phyloP scores from a whole-genome alignment of 257 asterid species.

The Nicotiana paniculata region DNA sequence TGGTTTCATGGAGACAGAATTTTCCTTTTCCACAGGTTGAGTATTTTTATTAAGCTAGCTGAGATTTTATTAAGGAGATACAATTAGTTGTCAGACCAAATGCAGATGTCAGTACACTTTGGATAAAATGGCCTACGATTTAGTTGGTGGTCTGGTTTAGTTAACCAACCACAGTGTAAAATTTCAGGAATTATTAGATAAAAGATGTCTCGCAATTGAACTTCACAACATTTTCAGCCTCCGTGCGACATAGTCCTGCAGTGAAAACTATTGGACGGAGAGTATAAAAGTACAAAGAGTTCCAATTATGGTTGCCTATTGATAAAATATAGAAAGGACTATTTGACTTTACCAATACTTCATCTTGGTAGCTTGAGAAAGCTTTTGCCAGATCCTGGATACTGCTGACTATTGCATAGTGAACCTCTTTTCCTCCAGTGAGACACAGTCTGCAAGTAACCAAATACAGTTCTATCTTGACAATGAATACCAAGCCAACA shows the following conservation, averaged over 20 bases:
- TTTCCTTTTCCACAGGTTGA: neutral
- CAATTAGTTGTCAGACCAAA: neutral
- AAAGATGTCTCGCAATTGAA: neutral
- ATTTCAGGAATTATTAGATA: neutral
- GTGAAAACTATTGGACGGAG: neutral
- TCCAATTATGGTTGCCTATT: neutral
- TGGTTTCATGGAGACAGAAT: neutral
- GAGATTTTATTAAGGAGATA: neutral
- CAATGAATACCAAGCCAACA: neutral
- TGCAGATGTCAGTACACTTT: neutral
- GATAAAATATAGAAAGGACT: neutral
- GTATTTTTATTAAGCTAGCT: neutral
- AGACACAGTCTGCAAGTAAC: slow-evolving; percentile 74
- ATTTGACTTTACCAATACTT: slow-evolving; percentile 69
- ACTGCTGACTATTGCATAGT: slow-evolving; percentile 90
- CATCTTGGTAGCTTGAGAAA: slow-evolving; percentile 79
- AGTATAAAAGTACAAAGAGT: neutral
- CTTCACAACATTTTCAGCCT: neutral
- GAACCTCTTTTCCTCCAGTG: slow-evolving; percentile 89
- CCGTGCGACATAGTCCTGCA: neutral
- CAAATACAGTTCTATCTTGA: slow-evolving; percentile 17
- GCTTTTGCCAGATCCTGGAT: slow-evolving; percentile 92
- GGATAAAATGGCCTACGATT: neutral
- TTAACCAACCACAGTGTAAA: neutral
- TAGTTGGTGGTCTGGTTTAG: neutral